A percentile compares a stretch with the other conserved stretches of the same genome.
Evolutionary conservation across 179 eudicot genomes (phyloP).

Genomic region (Vitellaria paradoxa): DNA sequence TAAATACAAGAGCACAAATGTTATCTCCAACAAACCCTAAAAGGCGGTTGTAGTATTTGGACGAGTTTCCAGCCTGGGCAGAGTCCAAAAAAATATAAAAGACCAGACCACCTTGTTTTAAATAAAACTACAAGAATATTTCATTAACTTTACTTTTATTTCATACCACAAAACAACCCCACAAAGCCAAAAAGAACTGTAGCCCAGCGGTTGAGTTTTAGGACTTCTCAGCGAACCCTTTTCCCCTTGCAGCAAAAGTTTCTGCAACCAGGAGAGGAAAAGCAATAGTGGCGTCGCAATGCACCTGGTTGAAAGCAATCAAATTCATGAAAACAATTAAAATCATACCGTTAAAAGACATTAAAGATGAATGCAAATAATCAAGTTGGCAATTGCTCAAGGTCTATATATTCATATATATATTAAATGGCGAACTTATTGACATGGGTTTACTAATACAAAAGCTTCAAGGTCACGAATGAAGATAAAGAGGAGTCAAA

Average conservation of each 20-base stretch:
- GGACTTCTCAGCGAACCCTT: slow-evolving; percentile 5
- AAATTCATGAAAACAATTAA: background rate
- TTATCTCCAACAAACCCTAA: too few relatives aligned
- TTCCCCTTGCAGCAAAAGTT: slow-evolving; percentile 65
- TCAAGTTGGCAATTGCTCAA: background rate
- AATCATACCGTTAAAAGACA: background rate
- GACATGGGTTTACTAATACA: background rate
- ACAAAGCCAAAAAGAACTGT: background rate
- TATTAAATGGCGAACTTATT: background rate
- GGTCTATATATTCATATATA: too few relatives aligned
- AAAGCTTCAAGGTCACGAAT: background rate
- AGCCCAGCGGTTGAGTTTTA: background rate
- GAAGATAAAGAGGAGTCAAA: background rate
- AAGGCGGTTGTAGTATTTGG: too few relatives aligned
- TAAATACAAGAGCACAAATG: too few relatives aligned
- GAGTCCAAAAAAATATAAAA: background rate
- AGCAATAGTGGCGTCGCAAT: slow-evolving; percentile 93
- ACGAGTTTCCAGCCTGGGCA: too few relatives aligned
- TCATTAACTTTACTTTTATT: too few relatives aligned
- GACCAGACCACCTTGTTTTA: background rate
- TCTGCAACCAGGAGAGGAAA: slow-evolving; percentile 86
- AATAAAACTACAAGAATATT: too few relatives aligned
- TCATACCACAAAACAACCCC: too few relatives aligned
- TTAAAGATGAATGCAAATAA: background rate
- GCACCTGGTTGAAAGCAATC: slow-evolving; percentile 51